Percentiles rank a stretch among this genome's conserved stretches.
phyloP scores from a whole-genome alignment of 148 eudicot genomes.

The Salicornia ramosissima region DNA sequence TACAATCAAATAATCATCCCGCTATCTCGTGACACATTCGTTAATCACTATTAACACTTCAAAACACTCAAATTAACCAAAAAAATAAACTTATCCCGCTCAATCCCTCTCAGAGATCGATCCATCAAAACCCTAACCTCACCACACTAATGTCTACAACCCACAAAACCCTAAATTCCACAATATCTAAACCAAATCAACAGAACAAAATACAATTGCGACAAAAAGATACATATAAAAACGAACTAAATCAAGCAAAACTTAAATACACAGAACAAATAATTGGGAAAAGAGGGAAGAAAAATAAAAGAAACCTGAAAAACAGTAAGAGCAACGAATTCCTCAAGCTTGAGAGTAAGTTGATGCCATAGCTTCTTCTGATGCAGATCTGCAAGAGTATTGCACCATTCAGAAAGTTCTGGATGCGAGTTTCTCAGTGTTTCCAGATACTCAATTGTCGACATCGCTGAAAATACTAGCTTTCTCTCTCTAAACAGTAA shows the following conservation, averaged over 20 bases:
- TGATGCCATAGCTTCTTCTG: constrained; percentile 98
- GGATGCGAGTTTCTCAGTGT: constrained; percentile 54
- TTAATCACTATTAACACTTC: not conserved
- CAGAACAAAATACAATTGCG: not conserved
- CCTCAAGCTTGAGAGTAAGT: constrained; percentile 84
- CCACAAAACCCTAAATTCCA: constrained; percentile 10
- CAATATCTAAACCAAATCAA: not conserved
- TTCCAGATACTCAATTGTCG: constrained; percentile 73
- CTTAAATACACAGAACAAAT: not conserved
- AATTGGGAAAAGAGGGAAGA: not conserved
- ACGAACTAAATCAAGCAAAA: not conserved
- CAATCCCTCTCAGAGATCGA: not conserved
- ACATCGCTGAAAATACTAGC: constrained; percentile 29
- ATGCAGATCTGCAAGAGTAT: constrained; percentile 73
- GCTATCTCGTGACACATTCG: not conserved
- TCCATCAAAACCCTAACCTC: not conserved
- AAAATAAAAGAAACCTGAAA: constrained; percentile 49
- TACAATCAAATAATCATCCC: not conserved
- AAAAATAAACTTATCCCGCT: constrained; percentile 9
- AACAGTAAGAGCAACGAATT: constrained; percentile 69
- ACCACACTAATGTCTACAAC: not conserved
- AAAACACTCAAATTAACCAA: not conserved
- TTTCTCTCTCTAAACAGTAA: not conserved
- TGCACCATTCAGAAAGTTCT: constrained; percentile 83
- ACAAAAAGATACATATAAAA: not conserved